These are phyloP conservation scores for Irpex sp. DNA, from an alignment of 1,284 basidiomycete species.

Conservation along the genomic window DNA sequence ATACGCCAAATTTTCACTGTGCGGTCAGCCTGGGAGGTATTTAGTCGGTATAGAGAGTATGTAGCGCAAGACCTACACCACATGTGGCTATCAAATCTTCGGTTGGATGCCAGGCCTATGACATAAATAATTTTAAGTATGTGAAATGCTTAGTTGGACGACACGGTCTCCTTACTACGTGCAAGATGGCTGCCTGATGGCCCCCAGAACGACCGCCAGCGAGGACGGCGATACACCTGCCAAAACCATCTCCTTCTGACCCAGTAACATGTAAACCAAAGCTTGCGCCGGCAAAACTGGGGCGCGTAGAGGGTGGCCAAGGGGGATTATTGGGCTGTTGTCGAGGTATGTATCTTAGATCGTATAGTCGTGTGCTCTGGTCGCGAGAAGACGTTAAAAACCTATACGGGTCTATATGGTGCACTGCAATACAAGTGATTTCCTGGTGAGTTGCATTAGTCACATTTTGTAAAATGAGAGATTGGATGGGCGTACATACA, in stretches of 20 bases:
- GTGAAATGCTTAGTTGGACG: neutral
- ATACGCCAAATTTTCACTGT: slow-evolving; percentile 69
- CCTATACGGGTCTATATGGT: slow-evolving; percentile 52
- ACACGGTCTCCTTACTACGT: slow-evolving; percentile 42
- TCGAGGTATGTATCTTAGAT: slow-evolving; percentile 36
- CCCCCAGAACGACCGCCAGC: slow-evolving; percentile 69
- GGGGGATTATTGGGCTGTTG: slow-evolving; percentile 44
- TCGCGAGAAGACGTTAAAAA: slow-evolving; percentile 70
- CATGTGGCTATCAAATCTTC: slow-evolving; percentile 68
- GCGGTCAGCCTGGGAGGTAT: slow-evolving; percentile 54
- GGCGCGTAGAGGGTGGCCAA: slow-evolving; percentile 49
- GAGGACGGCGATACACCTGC: slow-evolving; percentile 60
- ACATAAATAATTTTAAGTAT: neutral
- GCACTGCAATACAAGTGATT: slow-evolving; percentile 63
- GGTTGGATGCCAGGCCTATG: slow-evolving; percentile 60
- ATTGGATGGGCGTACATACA: slow-evolving; percentile 36
- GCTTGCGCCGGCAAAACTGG: slow-evolving; percentile 61
- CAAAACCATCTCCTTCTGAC: slow-evolving; percentile 54
- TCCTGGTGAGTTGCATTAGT: slow-evolving; percentile 33
- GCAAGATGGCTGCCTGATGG: slow-evolving; percentile 61
- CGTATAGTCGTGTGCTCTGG: slow-evolving; percentile 61
- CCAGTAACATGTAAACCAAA: slow-evolving; percentile 61
- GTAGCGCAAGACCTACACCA: slow-evolving; percentile 41
- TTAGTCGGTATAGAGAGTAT: neutral
- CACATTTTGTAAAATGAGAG: neutral